Conservation (phyloP, 441 rosid genomes). For the Populus hybrid region DNA sequence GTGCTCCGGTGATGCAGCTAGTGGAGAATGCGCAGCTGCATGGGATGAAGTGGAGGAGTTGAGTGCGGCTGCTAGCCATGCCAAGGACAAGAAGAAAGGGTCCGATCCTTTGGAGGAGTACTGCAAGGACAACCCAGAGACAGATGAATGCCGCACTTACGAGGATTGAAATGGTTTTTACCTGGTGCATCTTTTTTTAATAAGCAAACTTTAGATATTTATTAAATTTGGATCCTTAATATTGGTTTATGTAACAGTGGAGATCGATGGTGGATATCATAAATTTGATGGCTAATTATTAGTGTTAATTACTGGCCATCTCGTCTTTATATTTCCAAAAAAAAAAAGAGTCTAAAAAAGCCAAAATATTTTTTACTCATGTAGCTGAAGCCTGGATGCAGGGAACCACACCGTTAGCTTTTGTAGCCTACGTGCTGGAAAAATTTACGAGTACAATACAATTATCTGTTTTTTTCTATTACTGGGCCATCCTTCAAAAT, state of each 20-base stretch:
- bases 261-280: background rate
- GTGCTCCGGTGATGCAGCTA: conserved; percentile 56
- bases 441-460: background rate
- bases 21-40: conserved; percentile 90
- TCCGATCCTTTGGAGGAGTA: conserved; percentile 74
- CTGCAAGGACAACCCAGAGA: conserved; percentile 89
- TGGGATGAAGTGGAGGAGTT: conserved; percentile 98
- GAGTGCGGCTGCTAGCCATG: conserved; percentile 95
- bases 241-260: background rate
- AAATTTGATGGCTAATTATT: background rate
- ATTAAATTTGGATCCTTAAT: background rate
- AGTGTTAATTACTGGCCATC: background rate
- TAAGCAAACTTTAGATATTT: background rate
- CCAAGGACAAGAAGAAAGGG: conserved; percentile 68
- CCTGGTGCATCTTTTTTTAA: background rate
- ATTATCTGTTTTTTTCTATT: too few relatives aligned
- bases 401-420: background rate
- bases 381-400: background rate
- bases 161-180: conserved; percentile 37
- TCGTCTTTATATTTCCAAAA: background rate
- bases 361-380: background rate
- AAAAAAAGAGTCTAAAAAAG: background rate
- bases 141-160: conserved; percentile 86
- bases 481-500: background rate
- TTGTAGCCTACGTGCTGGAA: background rate